Conservation (phyloP, 2,329 filamentous ascomycete species). For the Colletotrichum truncatum region DNA sequence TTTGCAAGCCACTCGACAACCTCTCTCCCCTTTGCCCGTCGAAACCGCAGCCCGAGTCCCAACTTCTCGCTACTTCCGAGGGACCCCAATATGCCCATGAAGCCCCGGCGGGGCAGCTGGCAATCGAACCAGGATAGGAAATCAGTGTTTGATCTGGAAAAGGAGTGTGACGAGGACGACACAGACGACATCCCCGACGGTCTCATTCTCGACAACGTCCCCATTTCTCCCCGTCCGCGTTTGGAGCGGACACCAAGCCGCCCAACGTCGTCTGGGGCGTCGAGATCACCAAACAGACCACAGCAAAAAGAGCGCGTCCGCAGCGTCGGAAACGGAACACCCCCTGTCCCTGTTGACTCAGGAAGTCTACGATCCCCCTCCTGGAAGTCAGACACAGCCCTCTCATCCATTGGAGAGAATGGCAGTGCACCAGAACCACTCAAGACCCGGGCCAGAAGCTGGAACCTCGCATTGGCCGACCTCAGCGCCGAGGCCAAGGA, state of each 20-base stretch:
- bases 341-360: constrained; percentile 65
- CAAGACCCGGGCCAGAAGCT: constrained; percentile 74
- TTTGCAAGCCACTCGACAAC: constrained; percentile 50
- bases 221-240: constrained; percentile 76
- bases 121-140: constrained; percentile 73
- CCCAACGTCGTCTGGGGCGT: constrained; percentile 54
- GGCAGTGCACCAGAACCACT: constrained; percentile 48
- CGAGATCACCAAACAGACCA: constrained; percentile 60
- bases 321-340: constrained; percentile 72
- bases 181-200: constrained; percentile 83
- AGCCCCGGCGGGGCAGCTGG: constrained; percentile 73
- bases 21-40: constrained; percentile 47
- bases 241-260: constrained; percentile 64
- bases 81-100: constrained; percentile 48
- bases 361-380: constrained; percentile 67
- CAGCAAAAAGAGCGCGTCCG: constrained; percentile 59
- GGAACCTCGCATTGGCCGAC: constrained; percentile 75
- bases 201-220: constrained; percentile 82
- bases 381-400: constrained; percentile 59
- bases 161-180: constrained; percentile 80
- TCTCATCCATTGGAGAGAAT: constrained; percentile 36
- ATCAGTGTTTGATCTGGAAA: constrained; percentile 75
- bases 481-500: constrained; percentile 78
- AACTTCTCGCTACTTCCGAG: constrained; percentile 54
- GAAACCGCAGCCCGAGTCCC: constrained; percentile 63